Evolutionary conservation across 2,329 filamentous ascomycete species (phyloP).

Genomic region (Fusarium udum): DNA sequence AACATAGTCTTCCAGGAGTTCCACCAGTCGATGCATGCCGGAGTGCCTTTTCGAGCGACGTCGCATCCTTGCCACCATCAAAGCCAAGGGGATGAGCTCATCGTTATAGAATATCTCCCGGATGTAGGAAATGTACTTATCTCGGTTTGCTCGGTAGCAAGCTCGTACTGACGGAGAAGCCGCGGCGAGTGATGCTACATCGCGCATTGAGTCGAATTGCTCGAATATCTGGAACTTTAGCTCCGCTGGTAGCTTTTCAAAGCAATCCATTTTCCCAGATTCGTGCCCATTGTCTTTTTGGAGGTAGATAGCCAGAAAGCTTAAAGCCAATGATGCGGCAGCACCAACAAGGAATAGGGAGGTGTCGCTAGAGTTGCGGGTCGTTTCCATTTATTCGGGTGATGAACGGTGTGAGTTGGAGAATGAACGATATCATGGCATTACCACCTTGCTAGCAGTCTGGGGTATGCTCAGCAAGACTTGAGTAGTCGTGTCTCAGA

Average conservation of each 20-base stretch:
- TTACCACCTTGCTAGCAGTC: background rate
- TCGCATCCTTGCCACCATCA: background rate
- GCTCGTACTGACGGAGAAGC: background rate
- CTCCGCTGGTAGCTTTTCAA: background rate
- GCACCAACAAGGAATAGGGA: background rate
- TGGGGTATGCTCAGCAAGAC: too few relatives aligned
- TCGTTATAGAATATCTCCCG: background rate
- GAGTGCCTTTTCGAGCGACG: background rate
- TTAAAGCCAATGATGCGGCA: too few relatives aligned
- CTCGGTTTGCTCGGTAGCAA: background rate
- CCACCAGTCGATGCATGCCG: rapidly evolving
- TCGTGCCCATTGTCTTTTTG: rapidly evolving
- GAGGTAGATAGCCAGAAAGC: background rate
- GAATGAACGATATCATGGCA: too few relatives aligned
- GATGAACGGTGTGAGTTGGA: too few relatives aligned
- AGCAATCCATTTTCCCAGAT: rapidly evolving
- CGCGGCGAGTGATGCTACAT: background rate
- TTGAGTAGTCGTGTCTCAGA: rapidly evolving
- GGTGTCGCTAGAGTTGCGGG: rapidly evolving
- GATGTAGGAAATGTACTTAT: background rate
- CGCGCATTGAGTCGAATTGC: background rate
- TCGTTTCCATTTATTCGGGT: background rate
- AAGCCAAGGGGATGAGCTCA: background rate
- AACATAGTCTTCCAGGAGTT: background rate
- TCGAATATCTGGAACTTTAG: background rate